phyloP scores from a whole-genome alignment of 2,329 filamentous ascomycete species.

The Aspergillus nomiae region DNA sequence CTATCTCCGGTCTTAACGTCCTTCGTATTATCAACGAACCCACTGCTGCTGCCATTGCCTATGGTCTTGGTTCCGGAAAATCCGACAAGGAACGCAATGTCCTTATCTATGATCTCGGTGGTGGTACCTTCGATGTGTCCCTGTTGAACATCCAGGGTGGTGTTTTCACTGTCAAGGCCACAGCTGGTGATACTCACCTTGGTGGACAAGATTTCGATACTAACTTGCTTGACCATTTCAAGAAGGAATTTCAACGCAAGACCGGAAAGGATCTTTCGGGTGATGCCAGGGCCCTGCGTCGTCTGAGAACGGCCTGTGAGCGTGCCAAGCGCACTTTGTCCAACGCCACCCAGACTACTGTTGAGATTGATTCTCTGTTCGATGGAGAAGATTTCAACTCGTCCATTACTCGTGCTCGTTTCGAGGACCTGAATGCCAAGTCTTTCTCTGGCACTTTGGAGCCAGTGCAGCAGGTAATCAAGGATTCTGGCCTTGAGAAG shows the following conservation, averaged over 20 bases:
- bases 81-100: constrained; percentile 98
- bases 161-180: constrained; percentile 99
- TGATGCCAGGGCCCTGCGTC: constrained; percentile 89
- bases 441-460: constrained; percentile 91
- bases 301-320: constrained; percentile 97
- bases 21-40: constrained; percentile 99
- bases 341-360: constrained; percentile 93
- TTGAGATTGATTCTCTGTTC: constrained; percentile 98
- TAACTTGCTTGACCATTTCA: constrained; percentile 93
- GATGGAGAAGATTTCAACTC: constrained; percentile 98
- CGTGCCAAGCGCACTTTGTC: constrained; percentile 99
- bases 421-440: constrained; percentile 97
- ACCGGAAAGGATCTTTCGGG: constrained; percentile 76
- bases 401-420: constrained; percentile 96
- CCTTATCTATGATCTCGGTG: constrained; percentile 99
- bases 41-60: constrained; percentile 95
- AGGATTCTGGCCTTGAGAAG: constrained; percentile 89
- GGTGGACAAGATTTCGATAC: constrained; percentile 97
- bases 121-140: constrained; percentile 99
- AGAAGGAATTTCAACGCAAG: constrained; percentile 87
- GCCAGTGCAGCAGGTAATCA: constrained; percentile 93
- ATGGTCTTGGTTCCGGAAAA: constrained; percentile 94
- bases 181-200: constrained; percentile 94
- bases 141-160: constrained; percentile 98
- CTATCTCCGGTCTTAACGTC: constrained; percentile 95